Evolutionary conservation across 2,329 filamentous ascomycete genomes (phyloP).

Genomic region (Pseudocercospora fijiensis): DNA sequence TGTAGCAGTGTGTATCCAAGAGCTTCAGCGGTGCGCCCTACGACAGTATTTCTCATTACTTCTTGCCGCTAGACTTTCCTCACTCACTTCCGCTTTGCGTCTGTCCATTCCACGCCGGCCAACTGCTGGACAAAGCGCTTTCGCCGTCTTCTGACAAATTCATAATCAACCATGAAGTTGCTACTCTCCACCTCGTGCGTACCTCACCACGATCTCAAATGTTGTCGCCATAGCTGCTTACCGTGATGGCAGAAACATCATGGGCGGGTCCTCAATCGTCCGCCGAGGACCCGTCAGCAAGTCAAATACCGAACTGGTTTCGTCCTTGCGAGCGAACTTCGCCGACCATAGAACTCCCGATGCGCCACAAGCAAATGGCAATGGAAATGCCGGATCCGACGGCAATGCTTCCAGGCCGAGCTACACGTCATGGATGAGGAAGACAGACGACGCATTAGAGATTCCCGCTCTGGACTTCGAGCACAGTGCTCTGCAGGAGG

Average conservation of each 20-base stretch:
- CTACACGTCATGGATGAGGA: slow-evolving; percentile 67
- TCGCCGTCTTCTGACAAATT: neutral
- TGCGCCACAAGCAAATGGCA: slow-evolving; percentile 7
- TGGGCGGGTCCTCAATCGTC: slow-evolving; percentile 79
- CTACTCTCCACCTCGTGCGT: slow-evolving; percentile 82
- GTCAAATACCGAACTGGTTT: slow-evolving; percentile 86
- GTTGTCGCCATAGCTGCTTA: slow-evolving; percentile 24
- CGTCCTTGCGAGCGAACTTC: slow-evolving; percentile 83
- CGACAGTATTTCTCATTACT: neutral
- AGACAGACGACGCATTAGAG: slow-evolving; percentile 52
- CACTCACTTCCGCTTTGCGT: slow-evolving; percentile 1
- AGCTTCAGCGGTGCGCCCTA: neutral
- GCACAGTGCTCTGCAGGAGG: slow-evolving; percentile 71
- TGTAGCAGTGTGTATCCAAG: neutral
- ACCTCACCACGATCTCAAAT: slow-evolving; percentile 4
- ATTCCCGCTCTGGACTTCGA: slow-evolving; percentile 76
- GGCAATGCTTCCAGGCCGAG: slow-evolving; percentile 30
- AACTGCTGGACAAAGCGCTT: slow-evolving; percentile 7
- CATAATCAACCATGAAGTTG: slow-evolving; percentile 65
- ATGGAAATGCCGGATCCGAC: slow-evolving; percentile 26
- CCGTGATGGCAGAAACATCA: slow-evolving; percentile 65
- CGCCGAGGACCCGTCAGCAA: slow-evolving; percentile 73
- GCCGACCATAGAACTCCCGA: slow-evolving; percentile 27
- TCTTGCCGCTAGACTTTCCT: neutral
- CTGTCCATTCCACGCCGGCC: neutral